These are phyloP conservation scores for Ochromonas danica DNA, from an alignment of 108 stramenopile genomes.

Conservation along the genomic window DNA sequence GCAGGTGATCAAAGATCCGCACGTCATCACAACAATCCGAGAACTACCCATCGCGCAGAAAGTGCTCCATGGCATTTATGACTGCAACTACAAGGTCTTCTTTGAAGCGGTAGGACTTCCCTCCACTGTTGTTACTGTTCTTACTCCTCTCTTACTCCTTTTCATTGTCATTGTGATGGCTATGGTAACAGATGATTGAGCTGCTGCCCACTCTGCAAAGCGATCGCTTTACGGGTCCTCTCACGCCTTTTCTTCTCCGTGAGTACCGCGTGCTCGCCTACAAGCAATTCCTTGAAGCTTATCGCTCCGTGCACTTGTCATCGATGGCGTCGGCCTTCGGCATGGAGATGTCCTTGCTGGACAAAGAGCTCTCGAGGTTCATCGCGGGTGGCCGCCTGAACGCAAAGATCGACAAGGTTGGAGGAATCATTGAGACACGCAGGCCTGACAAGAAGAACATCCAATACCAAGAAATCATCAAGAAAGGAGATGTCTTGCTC, in stretches of 20 bases:
- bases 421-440: conserved; percentile 91
- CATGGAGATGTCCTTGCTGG: conserved; percentile 76
- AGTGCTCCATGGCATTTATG: conserved; percentile 79
- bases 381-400: conserved; percentile 88
- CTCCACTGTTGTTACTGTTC: no score
- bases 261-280: conserved; percentile 89
- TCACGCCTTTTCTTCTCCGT: conserved; percentile 76
- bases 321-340: conserved; percentile 93
- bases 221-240: conserved; percentile 66
- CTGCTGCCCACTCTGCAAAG: conserved; percentile 22
- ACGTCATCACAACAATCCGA: conserved; percentile 77
- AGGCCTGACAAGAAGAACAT: conserved; percentile 92
- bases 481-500: conserved; percentile 91
- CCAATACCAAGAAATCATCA: conserved; percentile 91
- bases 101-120: conserved; percentile 74
- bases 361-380: conserved; percentile 89
- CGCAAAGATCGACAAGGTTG: conserved; percentile 97
- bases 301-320: conserved; percentile 84
- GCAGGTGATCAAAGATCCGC: conserved; percentile 92
- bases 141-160: no score
- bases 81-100: conserved; percentile 89
- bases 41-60: conserved; percentile 72
- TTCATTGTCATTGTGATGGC: no score
- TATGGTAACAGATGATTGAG: background rate
- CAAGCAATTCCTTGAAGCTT: conserved; percentile 97